phyloP scores from a whole-genome alignment of 2,329 filamentous ascomycete species.

The Fusarium veterinarium region DNA sequence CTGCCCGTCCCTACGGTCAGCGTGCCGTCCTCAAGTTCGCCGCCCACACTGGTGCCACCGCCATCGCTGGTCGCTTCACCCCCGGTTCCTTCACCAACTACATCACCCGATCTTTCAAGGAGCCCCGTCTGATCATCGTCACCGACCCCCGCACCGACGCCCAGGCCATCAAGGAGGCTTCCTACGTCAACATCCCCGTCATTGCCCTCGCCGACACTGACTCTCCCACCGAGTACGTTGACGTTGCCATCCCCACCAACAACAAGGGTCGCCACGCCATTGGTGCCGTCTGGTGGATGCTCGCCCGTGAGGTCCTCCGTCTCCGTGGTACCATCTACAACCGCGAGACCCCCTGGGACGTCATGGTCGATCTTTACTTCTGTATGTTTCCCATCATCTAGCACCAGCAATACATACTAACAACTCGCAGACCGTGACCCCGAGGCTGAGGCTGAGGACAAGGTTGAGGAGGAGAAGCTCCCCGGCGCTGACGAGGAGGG shows the following conservation, averaged over 20 bases:
- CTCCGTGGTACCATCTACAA: slow-evolving; percentile 96
- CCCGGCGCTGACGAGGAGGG: slow-evolving; percentile 87
- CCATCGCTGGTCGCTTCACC: slow-evolving; percentile 99
- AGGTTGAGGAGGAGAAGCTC: slow-evolving; percentile 92
- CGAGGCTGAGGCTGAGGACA: slow-evolving; percentile 99
- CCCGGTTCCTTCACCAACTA: slow-evolving; percentile 99
- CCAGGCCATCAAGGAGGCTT: slow-evolving; percentile 99
- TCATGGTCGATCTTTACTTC: slow-evolving; percentile 99
- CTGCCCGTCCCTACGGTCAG: slow-evolving; percentile 98
- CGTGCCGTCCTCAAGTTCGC: slow-evolving; percentile 99
- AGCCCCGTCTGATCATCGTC: slow-evolving; percentile 98
- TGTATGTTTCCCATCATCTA: slow-evolving; percentile 63
- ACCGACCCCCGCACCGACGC: slow-evolving; percentile 99
- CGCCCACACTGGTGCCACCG: slow-evolving; percentile 95
- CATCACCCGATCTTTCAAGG: slow-evolving; percentile 99
- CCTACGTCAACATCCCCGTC: slow-evolving; percentile 99
- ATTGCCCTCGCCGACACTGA: slow-evolving; percentile 99
- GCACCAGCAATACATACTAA: slow-evolving; percentile 18
- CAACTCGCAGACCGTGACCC: slow-evolving; percentile 85
- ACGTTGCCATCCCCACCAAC: slow-evolving; percentile 99
- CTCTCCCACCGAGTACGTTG: slow-evolving; percentile 99
- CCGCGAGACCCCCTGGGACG: slow-evolving; percentile 98
- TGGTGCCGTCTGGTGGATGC: slow-evolving; percentile 99
- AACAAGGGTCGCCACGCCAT: slow-evolving; percentile 99
- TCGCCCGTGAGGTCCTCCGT: slow-evolving; percentile 99